Evolutionary conservation across 1,139 yeast genomes (phyloP).

Genomic region (Lipomyces yarrowii): DNA sequence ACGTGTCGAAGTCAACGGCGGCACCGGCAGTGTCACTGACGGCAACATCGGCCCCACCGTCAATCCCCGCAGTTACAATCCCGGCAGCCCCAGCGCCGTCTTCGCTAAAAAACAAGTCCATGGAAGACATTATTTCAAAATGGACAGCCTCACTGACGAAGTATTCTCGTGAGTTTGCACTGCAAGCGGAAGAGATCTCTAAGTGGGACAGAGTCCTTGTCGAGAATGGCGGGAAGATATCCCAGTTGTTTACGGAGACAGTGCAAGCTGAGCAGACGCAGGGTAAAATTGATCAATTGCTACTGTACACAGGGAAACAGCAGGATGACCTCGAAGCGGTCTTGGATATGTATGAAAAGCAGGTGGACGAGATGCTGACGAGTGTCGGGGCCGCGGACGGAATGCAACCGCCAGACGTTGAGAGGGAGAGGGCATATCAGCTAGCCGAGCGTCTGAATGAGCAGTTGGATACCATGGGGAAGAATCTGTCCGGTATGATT

Average conservation of each 20-base stretch:
- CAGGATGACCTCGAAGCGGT: conserved; percentile 87
- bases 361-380: conserved; percentile 58
- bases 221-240: conserved; percentile 81
- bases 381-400: conserved; percentile 41
- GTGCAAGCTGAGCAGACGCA: conserved; percentile 84
- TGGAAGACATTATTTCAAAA: conserved; percentile 88
- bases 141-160: conserved; percentile 88
- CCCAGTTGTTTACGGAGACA: conserved; percentile 76
- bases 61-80: conserved; percentile 14
- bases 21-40: conserved; percentile 23
- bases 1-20: conserved; percentile 11
- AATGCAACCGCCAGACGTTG: conserved; percentile 64
- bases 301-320: conserved; percentile 84
- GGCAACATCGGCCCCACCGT: conserved; percentile 12
- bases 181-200: conserved; percentile 74
- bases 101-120: conserved; percentile 83
- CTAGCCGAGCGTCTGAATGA: conserved; percentile 86
- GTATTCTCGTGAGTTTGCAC: conserved; percentile 71
- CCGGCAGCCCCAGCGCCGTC: conserved; percentile 53
- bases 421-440: conserved; percentile 86
- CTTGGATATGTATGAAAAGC: conserved; percentile 81
- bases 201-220: conserved; percentile 86
- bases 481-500: conserved; percentile 73
- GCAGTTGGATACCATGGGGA: conserved; percentile 74
- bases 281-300: conserved; percentile 80